Percentiles rank a stretch among this genome's conserved stretches.
phyloP scores from a whole-genome alignment of 352 stramenopile species.

The Paralagenidium karlingii region DNA sequence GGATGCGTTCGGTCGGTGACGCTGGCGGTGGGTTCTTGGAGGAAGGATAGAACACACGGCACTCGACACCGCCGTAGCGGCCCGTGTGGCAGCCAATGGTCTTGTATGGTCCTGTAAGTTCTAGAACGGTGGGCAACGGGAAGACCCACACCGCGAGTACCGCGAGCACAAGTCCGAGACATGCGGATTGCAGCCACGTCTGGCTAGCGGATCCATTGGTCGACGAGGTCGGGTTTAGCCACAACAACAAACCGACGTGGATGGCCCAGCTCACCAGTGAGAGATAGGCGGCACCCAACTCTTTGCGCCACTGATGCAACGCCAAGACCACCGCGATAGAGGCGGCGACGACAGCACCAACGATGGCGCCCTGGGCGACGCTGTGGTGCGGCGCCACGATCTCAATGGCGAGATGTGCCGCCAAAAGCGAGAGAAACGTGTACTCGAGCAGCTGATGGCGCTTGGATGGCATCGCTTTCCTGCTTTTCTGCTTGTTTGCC shows the following conservation, averaged over 20 bases:
- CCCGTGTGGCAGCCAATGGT: conserved; percentile 24
- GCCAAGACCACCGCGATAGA: not conserved
- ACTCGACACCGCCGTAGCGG: conserved; percentile 35
- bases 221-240: not conserved
- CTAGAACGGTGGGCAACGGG: conserved; percentile 35
- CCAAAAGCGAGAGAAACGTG: no score
- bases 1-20: conserved; percentile 4
- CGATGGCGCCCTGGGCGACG: no score
- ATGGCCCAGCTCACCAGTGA: not conserved
- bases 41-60: conserved; percentile 55
- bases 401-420: no score
- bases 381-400: no score
- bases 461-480: no score
- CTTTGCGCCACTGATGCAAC: conserved; percentile 5
- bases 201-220: not conserved
- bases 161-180: conserved; percentile 8
- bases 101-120: conserved; percentile 21
- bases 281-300: conserved; percentile 4
- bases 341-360: not conserved
- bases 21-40: conserved; percentile 1
- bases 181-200: not conserved
- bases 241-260: not conserved
- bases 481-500: no score
- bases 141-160: no score
- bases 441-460: no score